Conservation (phyloP, 345 rosid species). For the Eucalyptus curtisii region DNA sequence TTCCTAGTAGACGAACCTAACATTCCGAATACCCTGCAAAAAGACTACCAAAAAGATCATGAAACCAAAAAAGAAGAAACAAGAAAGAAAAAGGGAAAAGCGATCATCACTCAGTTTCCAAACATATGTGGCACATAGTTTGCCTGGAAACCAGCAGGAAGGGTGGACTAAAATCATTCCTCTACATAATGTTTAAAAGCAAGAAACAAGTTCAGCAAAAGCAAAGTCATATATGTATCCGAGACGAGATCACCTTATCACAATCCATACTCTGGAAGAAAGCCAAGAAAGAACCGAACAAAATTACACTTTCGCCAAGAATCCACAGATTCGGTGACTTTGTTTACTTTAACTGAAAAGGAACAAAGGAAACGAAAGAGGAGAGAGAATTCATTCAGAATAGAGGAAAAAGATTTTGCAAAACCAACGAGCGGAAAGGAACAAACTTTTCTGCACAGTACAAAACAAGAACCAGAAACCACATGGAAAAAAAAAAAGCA, state of each 20-base stretch:
- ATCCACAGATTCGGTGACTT: background rate
- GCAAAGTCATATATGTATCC: background rate
- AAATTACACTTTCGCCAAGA: background rate
- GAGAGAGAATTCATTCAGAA: background rate
- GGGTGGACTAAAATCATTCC: background rate
- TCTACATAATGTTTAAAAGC: background rate
- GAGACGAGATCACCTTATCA: background rate
- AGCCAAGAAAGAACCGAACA: background rate
- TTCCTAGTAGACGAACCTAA: background rate
- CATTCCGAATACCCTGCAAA: background rate
- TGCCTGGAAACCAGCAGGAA: background rate
- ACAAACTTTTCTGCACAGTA: background rate
- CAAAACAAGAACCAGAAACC: background rate
- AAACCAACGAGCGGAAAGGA: background rate
- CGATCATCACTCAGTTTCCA: background rate
- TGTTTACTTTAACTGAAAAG: background rate
- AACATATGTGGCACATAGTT: background rate
- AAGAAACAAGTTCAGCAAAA: background rate
- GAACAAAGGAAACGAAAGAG: background rate
- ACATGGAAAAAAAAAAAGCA: background rate
- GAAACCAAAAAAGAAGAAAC: background rate
- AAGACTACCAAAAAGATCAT: background rate
- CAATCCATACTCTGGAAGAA: background rate
- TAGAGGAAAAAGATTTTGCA: background rate
- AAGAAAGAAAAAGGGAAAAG: background rate